Evolutionary conservation across 2,329 filamentous ascomycete genomes (phyloP), one percentile per base, ranked within the genome.

Genomic region (Exophiala spinifera): DNA sequence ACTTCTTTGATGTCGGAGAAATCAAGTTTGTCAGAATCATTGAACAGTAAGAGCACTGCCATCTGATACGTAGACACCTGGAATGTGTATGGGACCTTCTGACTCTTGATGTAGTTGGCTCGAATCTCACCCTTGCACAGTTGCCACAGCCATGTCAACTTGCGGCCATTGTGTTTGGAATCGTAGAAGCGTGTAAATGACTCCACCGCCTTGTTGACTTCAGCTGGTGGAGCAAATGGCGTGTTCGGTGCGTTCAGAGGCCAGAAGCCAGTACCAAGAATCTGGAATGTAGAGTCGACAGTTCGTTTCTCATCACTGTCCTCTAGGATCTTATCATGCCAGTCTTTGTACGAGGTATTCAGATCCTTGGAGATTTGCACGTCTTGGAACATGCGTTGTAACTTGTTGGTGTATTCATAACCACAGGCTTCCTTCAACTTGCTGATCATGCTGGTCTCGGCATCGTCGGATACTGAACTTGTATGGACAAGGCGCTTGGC

Each of bases 301-400:
- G 85, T 77, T 44, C 81, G 82, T 75, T 89, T 89, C 50, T 78
- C 74, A 49, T 85, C 82, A 14, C 84, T 76, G 42, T 80, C 81
- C 56, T 84, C 83, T 37, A 89, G 79, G 3, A 82, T 69, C 64
- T 81, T 80, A 10, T 81, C 76, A 65, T 91, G 85, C 71, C 82
- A 88, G 33, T 91, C 89, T 66, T 89, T 87, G 78, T 95, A 99
- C 25, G 87, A 86, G 45, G 83, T 82, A 72, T 99, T 99, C 44
- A 99, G 81, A 73, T 99, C 94, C 74, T 96, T 96, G 61, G 92
- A 97, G 47, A 96, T 96, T 71, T 99, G 94, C 79, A 99, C 96
- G 69, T 99, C 94, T 71, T 97, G 92, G 82, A 97, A 99, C 94
- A 99, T 99, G 68, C 95, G 90, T 76, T 97, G 92, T 43, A 99